phyloP scores from a whole-genome alignment of 164 flowering plant genomes.

The Kalanchoe fedtschenkoi region DNA sequence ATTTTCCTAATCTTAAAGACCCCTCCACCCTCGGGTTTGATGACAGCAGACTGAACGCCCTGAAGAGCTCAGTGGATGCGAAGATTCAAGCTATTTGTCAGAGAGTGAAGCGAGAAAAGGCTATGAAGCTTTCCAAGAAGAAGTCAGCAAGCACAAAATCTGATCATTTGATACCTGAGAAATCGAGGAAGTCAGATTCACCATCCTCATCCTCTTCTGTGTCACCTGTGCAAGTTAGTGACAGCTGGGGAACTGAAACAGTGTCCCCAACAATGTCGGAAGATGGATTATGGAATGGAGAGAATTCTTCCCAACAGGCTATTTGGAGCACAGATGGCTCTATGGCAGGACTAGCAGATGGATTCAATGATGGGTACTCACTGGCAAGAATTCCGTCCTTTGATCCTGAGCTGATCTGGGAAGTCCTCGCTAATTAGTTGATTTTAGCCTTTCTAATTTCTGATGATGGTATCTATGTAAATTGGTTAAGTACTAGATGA shows the following conservation, averaged over 20 bases:
- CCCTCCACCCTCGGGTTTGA: slow-evolving; percentile 33
- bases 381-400: slow-evolving; percentile 68
- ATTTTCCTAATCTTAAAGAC: slow-evolving; percentile 64
- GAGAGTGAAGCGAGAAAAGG: slow-evolving; percentile 18
- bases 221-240: slow-evolving; percentile 10
- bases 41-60: slow-evolving; percentile 30
- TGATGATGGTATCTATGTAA: not conserved
- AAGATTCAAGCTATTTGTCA: slow-evolving; percentile 68
- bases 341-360: slow-evolving; percentile 11
- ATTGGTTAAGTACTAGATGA: not conserved
- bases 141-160: not conserved
- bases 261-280: slow-evolving; percentile 25
- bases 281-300: slow-evolving; percentile 31
- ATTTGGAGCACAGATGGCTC: slow-evolving; percentile 13
- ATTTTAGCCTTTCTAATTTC: not conserved
- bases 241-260: slow-evolving; percentile 15
- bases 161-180: not conserved
- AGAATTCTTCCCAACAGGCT: slow-evolving; percentile 20
- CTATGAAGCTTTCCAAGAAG: slow-evolving; percentile 20
- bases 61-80: slow-evolving; percentile 58
- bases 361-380: slow-evolving; percentile 28
- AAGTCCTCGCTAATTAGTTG: slow-evolving; percentile 60
- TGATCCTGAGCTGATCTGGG: slow-evolving; percentile 91
- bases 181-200: slow-evolving; percentile 5
- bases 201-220: slow-evolving; percentile 13